phyloP scores from a whole-genome alignment of 148 eudicot genomes.

The Heliamphora exappendiculata region DNA sequence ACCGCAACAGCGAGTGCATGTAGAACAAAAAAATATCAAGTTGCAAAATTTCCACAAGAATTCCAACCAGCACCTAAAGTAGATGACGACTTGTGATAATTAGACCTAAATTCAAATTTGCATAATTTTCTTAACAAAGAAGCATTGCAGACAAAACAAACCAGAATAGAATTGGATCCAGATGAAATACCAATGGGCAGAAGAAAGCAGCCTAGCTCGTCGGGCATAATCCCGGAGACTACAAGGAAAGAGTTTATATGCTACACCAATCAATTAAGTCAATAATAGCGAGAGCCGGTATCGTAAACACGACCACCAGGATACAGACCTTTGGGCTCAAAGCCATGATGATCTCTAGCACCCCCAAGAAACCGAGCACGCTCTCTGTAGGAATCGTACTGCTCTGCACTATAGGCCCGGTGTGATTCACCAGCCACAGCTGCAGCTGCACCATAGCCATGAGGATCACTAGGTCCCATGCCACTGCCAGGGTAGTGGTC shows the following conservation, averaged over 20 bases:
- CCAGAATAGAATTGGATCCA: neutral
- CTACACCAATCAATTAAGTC: slow-evolving; percentile 9
- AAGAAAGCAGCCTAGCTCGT: neutral
- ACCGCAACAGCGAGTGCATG: too few species aligned
- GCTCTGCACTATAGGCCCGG: slow-evolving; percentile 37
- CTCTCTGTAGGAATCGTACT: slow-evolving; percentile 61
- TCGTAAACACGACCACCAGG: slow-evolving; percentile 71
- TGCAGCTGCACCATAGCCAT: slow-evolving; percentile 35
- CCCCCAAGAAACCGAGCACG: slow-evolving; percentile 45
- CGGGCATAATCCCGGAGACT: neutral
- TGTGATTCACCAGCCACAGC: slow-evolving; percentile 35
- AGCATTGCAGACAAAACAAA: neutral
- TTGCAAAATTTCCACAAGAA: neutral
- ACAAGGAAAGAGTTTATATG: neutral
- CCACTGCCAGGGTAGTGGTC: slow-evolving; percentile 34
- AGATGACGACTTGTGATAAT: neutral
- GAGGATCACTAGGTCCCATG: slow-evolving; percentile 37
- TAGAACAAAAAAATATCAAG: too few species aligned
- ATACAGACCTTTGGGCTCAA: slow-evolving; percentile 57
- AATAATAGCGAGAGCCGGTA: slow-evolving; percentile 66
- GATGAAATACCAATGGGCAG: neutral
- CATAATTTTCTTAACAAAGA: neutral
- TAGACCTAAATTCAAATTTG: neutral
- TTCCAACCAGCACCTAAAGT: neutral
- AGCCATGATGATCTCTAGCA: slow-evolving; percentile 48